A percentile compares a stretch with the other conserved stretches of the same genome.
These are phyloP conservation scores for Thermothielavioides terrestris DNA, from an alignment of 495 filamentous ascomycete genomes.

Conservation along the genomic window DNA sequence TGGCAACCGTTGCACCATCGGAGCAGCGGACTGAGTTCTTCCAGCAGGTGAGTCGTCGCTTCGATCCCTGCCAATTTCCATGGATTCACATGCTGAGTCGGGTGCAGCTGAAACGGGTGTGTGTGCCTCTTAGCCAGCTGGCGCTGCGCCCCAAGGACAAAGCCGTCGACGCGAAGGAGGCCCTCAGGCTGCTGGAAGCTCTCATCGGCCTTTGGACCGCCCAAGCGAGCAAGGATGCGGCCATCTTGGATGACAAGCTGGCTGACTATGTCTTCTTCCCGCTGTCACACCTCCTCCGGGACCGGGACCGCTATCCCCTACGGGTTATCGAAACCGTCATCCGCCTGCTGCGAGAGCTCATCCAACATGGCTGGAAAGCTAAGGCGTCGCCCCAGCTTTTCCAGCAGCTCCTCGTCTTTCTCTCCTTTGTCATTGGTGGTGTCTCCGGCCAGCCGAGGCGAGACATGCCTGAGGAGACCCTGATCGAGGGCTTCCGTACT, in stretches of 20 bases:
- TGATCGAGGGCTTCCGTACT: constrained; percentile 42
- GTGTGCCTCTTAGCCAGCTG: constrained; percentile 67
- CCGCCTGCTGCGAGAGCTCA: constrained; percentile 60
- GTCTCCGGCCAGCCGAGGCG: constrained; percentile 43
- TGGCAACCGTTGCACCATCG: constrained; percentile 14
- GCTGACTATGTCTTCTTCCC: constrained; percentile 96
- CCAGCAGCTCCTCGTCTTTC: constrained; percentile 75
- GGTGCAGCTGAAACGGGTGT: constrained; percentile 43
- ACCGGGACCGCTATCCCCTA: constrained; percentile 60
- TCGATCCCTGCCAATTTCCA: no score
- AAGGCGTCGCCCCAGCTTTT: constrained; percentile 59
- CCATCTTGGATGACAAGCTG: constrained; percentile 64
- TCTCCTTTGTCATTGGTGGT: constrained; percentile 74
- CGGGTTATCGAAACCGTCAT: constrained; percentile 67
- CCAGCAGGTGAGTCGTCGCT: constrained; percentile 16
- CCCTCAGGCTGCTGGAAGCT: constrained; percentile 44
- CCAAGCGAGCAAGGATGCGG: constrained; percentile 41
- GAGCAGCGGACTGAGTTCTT: constrained; percentile 23
- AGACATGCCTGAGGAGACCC: constrained; percentile 58
- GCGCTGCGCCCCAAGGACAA: constrained; percentile 53
- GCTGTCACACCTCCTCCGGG: constrained; percentile 74
- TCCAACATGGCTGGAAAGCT: constrained; percentile 68
- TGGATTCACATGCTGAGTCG: background rate
- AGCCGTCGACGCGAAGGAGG: constrained; percentile 44
- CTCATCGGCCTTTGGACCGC: constrained; percentile 46